Evolutionary conservation across 305 asterid genomes (phyloP).

Genomic region (Striga hermonthica): DNA sequence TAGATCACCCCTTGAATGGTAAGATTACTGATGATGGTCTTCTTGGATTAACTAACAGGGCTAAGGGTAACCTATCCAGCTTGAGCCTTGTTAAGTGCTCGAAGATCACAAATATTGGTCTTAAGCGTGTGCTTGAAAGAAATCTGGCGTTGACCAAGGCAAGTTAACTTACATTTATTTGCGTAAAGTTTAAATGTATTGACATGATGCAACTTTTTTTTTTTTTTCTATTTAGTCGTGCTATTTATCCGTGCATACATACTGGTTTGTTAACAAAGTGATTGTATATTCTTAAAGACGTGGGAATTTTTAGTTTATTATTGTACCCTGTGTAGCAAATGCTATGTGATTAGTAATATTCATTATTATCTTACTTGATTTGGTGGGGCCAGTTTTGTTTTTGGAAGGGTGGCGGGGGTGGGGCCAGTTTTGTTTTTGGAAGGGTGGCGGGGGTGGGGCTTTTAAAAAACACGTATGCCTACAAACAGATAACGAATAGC

Average conservation of each 20-base stretch:
- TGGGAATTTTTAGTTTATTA: no score
- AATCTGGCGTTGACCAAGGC: constrained; percentile 68
- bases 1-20: constrained; percentile 42
- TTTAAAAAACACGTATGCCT: no score
- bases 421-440: not conserved
- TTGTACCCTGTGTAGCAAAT: no score
- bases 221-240: not conserved
- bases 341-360: not conserved
- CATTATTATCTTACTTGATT: not conserved
- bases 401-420: not conserved
- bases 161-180: constrained; percentile 15
- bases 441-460: not conserved
- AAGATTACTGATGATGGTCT: constrained; percentile 57
- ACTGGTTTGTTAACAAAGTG: not conserved
- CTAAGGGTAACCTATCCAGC: constrained; percentile 60
- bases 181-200: no score
- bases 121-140: constrained; percentile 51
- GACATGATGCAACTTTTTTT: not conserved
- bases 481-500: no score
- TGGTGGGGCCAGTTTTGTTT: not conserved
- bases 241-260: not conserved
- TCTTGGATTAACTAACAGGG: constrained; percentile 54
- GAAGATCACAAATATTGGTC: constrained; percentile 51
- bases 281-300: no score
- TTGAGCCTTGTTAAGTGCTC: constrained; percentile 57